These are phyloP conservation scores for Ephemerocybe angulata DNA, from an alignment of 768 basidiomycete species.

Conservation along the genomic window DNA sequence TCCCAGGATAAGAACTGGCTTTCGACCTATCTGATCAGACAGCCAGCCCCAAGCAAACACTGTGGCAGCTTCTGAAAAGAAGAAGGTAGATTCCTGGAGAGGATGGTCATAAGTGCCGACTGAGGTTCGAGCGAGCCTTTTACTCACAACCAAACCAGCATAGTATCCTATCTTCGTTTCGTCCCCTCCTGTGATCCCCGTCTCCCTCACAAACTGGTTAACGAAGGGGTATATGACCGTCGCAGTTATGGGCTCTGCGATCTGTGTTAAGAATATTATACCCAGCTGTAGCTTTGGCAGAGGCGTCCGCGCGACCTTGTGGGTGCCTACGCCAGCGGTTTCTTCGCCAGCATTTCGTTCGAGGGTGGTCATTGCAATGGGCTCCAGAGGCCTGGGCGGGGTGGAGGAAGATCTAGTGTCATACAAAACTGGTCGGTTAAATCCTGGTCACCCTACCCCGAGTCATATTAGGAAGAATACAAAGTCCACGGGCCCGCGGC, in stretches of 20 bases:
- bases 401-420: too few relatives aligned
- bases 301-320: neutral
- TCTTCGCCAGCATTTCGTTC: neutral
- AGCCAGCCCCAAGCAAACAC: slow-evolving; percentile 44
- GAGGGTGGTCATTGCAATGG: neutral
- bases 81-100: slow-evolving; percentile 19
- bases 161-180: slow-evolving; percentile 39
- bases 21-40: slow-evolving; percentile 43
- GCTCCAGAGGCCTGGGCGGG: too few relatives aligned
- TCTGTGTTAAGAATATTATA: slow-evolving; percentile 2
- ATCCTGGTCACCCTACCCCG: too few relatives aligned
- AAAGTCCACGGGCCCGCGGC: too few relatives aligned
- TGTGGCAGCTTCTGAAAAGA: slow-evolving; percentile 38
- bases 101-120: neutral
- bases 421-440: too few relatives aligned
- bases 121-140: neutral
- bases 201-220: slow-evolving; percentile 33
- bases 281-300: slow-evolving; percentile 6
- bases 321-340: neutral
- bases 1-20: slow-evolving; percentile 41
- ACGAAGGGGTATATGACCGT: slow-evolving; percentile 40
- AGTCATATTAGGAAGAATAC: too few relatives aligned
- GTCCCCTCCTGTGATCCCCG: slow-evolving; percentile 35
- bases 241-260: slow-evolving; percentile 26
- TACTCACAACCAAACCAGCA: slow-evolving; percentile 36